Evolutionary conservation across 192 early-diverging fungal genomes (phyloP).

Genomic region (Backusella circina): DNA sequence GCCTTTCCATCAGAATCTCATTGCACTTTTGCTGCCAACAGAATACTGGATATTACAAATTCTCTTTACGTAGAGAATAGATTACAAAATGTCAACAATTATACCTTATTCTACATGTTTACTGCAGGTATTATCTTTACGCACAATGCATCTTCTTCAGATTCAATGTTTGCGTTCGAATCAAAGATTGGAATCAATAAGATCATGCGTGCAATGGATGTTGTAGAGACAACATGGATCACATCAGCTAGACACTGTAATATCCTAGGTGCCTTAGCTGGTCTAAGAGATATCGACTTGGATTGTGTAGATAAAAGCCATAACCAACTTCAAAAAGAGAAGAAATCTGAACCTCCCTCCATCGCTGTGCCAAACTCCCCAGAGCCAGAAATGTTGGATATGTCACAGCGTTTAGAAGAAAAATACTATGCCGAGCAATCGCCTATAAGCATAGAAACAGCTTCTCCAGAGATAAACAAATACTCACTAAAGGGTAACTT

Average conservation of each 20-base stretch:
- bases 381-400: not conserved
- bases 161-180: conserved; percentile 29
- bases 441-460: not conserved
- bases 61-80: conserved; percentile 15
- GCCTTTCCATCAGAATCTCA: conserved; percentile 23
- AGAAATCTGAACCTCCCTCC: not conserved
- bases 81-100: conserved; percentile 29
- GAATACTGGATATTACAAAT: conserved; percentile 32
- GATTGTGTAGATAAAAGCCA: conserved; percentile 23
- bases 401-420: not conserved
- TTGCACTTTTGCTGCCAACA: conserved; percentile 33
- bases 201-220: conserved; percentile 28
- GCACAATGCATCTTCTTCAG: conserved; percentile 23
- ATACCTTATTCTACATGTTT: conserved; percentile 28
- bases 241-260: conserved; percentile 31
- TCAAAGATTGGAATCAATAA: conserved; percentile 31
- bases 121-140: conserved; percentile 38
- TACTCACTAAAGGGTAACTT: not conserved
- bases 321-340: not conserved
- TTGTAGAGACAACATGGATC: conserved; percentile 26
- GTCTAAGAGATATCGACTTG: conserved; percentile 28
- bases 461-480: not conserved
- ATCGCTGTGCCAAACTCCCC: conserved; percentile 35
- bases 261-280: conserved; percentile 28
- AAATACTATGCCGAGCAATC: not conserved